Base-by-base conservation (phyloP, 2,329 filamentous ascomycete genomes). In the Xylariaceae sp. region DNA sequence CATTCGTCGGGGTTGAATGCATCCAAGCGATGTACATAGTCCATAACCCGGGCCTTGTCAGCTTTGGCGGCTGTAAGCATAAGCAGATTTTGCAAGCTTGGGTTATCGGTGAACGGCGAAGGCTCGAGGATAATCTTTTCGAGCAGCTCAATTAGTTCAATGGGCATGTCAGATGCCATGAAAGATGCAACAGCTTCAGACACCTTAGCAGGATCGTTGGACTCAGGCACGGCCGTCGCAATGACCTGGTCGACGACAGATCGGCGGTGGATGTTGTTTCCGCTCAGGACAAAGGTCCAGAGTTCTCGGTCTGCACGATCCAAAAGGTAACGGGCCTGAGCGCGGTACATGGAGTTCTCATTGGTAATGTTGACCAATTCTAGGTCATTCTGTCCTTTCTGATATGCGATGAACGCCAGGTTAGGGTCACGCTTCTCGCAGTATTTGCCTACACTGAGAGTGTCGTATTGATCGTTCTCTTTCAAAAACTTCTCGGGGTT, bases 121-220 rank as follows among this genome's bases (percentile, higher is more conserved):
- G 94, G 95, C 78, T 99, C 94, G n/a, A 99, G 78, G 30, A 99
- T 92, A 63, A 99, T 99, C 84, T 97, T 99, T 79, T 99, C 95
- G 16, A 99, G 81, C 36, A 99, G 83, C 72, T 99, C 95, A 65
- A 99, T 97, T 48, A 99, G 81, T 76, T 99, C 94, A 4, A 86
- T 85, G 8, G 94, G 94, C 62, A 99, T 80, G 67, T 99, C 94
- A 53, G 88, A 89, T 61, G 87, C 85, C 49, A 99, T 84, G 79
- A 99, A 95, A 40, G 92, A 87, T 65, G 95, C 88, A 53, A 99
- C 94, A 45, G 94, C 94, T 61, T 96, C 82, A 0, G 90, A 95
- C 32, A 99, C 94, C 77, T 95, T 95, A 67, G 94, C 86, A 1
- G 95, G 94, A 63, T 99, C 92, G 5, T 81, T 91, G 10, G 88